Evolutionary conservation across 2,329 filamentous ascomycete species (phyloP), one percentile per base, ranked within the genome.

Genomic region (Chaetomium sp.): DNA sequence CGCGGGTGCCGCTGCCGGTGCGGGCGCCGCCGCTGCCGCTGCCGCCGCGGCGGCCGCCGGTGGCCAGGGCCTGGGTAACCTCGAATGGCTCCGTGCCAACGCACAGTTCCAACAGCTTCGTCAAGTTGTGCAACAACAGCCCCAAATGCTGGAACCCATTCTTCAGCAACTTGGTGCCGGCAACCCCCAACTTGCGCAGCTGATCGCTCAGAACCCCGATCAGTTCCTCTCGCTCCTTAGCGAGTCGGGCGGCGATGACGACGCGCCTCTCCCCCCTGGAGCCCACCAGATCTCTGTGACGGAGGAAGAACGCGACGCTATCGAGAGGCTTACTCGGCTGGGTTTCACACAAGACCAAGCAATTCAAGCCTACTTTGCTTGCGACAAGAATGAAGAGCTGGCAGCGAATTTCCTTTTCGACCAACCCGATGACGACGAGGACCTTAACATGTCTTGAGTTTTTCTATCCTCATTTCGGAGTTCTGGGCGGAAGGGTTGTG

Each of bases 391-490:
- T 78, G 95, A 99, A 80, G 95, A 99, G 79, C 84, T 99, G 59
- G 95, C 95, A 0, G 95, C 95, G 69, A 99, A 99, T 80, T 98
- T 97, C 79, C 83, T 99, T 66, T 99, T 99, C 75, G 95, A 99
- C 73, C 93, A 98, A 80, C 93, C 93, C 10, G 93, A 96, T 67
- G 93, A 97, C 56, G 89, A 91, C 42, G 88, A 90, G 27, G 64
- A 66, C 13, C 38, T 62, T 10, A 64, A 63, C 33, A 54, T 65
- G 64, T 59, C 64, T 60, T 67, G 51, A 65, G 38, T 35, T 21
- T 23, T 16, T 38, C 42, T 19, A 33, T 49, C 10, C 12, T 55
- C 55, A 29, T 50, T 62, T 60, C 29, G 50, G 60, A 53, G 29
- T 60, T 65, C 9, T 29, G 10, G 31, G 29, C n/a, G 38, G 54